Percentiles rank a stretch among this genome's conserved stretches.
These are phyloP conservation scores for Aspergillus ostianus DNA, from an alignment of 495 filamentous ascomycete species.

Conservation along the genomic window DNA sequence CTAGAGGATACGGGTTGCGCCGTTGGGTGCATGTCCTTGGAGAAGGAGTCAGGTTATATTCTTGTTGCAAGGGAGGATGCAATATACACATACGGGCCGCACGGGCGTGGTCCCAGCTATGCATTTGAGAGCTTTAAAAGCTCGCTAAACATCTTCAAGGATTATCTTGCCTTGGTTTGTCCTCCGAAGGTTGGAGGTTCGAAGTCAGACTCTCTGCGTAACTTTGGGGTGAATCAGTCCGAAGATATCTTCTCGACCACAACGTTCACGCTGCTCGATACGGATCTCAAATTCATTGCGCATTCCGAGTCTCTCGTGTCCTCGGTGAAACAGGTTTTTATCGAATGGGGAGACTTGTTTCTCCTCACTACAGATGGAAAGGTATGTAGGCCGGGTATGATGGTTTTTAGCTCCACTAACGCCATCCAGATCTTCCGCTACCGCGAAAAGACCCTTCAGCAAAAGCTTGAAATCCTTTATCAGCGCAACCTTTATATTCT, in stretches of 20 bases:
- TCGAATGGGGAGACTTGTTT: conserved; percentile 89
- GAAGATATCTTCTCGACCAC: conserved; percentile 78
- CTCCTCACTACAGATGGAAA: conserved; percentile 87
- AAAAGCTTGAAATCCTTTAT: conserved; percentile 91
- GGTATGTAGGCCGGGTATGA: conserved; percentile 40
- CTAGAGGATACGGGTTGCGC: conserved; percentile 87
- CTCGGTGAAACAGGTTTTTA: conserved; percentile 75
- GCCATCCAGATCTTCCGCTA: conserved; percentile 72
- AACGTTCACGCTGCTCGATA: conserved; percentile 85
- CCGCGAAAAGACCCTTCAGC: conserved; percentile 85
- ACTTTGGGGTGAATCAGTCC: conserved; percentile 64
- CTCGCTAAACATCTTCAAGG: conserved; percentile 73
- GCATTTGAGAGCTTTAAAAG: conserved; percentile 90
- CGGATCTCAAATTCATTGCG: conserved; percentile 84
- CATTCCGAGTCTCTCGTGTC: conserved; percentile 82
- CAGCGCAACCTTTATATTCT: conserved; percentile 89
- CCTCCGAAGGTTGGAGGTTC: conserved; percentile 65
- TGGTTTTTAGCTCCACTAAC: conserved; percentile 11
- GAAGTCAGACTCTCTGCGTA: conserved; percentile 51
- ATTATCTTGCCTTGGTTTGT: conserved; percentile 87
- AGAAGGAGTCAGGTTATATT: conserved; percentile 75
- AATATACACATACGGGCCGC: conserved; percentile 84
- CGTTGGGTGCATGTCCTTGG: conserved; percentile 88
- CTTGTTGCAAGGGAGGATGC: conserved; percentile 92
- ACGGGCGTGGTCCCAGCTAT: conserved; percentile 81